phyloP scores from a whole-genome alignment of 2,329 filamentous ascomycete genomes.

The Macrophomina phaseolina region DNA sequence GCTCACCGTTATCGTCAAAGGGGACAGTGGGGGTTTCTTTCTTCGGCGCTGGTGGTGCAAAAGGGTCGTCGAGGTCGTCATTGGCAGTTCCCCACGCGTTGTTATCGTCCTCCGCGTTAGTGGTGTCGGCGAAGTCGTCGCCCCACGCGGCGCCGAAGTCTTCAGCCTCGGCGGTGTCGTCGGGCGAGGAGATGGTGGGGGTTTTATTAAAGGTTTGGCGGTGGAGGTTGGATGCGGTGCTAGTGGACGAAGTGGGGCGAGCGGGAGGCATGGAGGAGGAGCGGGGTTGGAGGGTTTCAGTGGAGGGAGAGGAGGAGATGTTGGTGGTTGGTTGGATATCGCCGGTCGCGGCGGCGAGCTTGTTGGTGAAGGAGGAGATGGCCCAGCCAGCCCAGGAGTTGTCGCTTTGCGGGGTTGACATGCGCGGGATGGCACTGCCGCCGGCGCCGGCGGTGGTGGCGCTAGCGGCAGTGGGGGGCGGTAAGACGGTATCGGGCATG shows the following conservation, averaged over 20 bases:
- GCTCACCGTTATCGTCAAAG: slow-evolving; percentile 85
- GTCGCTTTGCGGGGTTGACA: slow-evolving; percentile 77
- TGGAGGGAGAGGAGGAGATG: slow-evolving; percentile 48
- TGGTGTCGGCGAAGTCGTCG: slow-evolving; percentile 58
- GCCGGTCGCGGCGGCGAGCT: slow-evolving; percentile 80
- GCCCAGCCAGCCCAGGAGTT: slow-evolving; percentile 93
- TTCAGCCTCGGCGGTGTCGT: slow-evolving; percentile 53
- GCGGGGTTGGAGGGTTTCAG: slow-evolving; percentile 43
- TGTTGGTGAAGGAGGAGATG: slow-evolving; percentile 98
- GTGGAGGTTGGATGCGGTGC: slow-evolving; percentile 62
- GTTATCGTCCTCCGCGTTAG: slow-evolving; percentile 67
- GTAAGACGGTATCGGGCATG: slow-evolving; percentile 81
- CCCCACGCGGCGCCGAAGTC: slow-evolving; percentile 73
- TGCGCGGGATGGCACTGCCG: slow-evolving; percentile 64
- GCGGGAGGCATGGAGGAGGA: slow-evolving; percentile 57
- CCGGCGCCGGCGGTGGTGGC: slow-evolving; percentile 52
- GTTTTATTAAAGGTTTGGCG: slow-evolving; percentile 34
- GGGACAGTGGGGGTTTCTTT: slow-evolving; percentile 47
- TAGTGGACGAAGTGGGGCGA: slow-evolving; percentile 49
- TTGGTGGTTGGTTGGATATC: slow-evolving; percentile 71
- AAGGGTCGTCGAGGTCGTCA: slow-evolving; percentile 42
- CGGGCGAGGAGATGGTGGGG: slow-evolving; percentile 40
- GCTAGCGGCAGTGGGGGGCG: slow-evolving; percentile 60
- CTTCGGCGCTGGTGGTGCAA: slow-evolving; percentile 47
- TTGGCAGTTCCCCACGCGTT: slow-evolving; percentile 46